Evolutionary conservation across 73 alveolate genomes (phyloP).

Genomic region (Blepharisma japonicum): DNA sequence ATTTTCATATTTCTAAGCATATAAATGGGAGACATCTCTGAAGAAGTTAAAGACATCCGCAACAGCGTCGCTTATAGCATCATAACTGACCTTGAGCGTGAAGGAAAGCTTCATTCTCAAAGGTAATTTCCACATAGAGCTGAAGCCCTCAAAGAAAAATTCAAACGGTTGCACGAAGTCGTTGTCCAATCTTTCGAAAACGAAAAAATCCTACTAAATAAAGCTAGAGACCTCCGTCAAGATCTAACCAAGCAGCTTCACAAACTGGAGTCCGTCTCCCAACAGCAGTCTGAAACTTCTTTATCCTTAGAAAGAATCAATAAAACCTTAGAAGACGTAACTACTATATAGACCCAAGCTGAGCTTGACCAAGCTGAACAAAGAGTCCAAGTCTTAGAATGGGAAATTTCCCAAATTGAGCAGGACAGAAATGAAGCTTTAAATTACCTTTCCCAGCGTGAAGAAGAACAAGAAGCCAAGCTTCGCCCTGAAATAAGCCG

Average conservation of each 20-base stretch:
- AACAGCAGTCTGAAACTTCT: slow-evolving; percentile 35
- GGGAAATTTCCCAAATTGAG: slow-evolving; percentile 50
- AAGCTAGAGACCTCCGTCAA: slow-evolving; percentile 47
- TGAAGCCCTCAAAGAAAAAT: slow-evolving; percentile 51
- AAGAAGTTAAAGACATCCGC: slow-evolving; percentile 40
- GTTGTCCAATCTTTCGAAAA: slow-evolving; percentile 54
- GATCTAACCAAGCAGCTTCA: slow-evolving; percentile 43
- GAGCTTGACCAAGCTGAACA: slow-evolving; percentile 67
- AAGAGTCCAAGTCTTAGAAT: slow-evolving; percentile 44
- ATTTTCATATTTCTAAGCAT: not conserved
- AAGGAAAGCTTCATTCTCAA: slow-evolving; percentile 20
- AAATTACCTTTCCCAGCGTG: slow-evolving; percentile 43
- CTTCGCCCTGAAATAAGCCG: slow-evolving; percentile 58
- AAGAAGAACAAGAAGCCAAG: slow-evolving; percentile 59
- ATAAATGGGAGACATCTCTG: slow-evolving; percentile 26
- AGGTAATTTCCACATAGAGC: slow-evolving; percentile 40
- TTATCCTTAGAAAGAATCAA: slow-evolving; percentile 41
- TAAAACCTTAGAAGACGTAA: slow-evolving; percentile 61
- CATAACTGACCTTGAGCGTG: slow-evolving; percentile 36
- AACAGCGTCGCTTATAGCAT: slow-evolving; percentile 47
- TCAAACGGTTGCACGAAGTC: slow-evolving; percentile 49
- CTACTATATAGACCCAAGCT: slow-evolving; percentile 48
- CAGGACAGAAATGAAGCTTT: slow-evolving; percentile 36
- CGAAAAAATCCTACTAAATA: slow-evolving; percentile 45
- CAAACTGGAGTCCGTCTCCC: slow-evolving; percentile 44